phyloP scores from a whole-genome alignment of 2,329 filamentous ascomycete genomes.

The Cytospora chrysosperma region DNA sequence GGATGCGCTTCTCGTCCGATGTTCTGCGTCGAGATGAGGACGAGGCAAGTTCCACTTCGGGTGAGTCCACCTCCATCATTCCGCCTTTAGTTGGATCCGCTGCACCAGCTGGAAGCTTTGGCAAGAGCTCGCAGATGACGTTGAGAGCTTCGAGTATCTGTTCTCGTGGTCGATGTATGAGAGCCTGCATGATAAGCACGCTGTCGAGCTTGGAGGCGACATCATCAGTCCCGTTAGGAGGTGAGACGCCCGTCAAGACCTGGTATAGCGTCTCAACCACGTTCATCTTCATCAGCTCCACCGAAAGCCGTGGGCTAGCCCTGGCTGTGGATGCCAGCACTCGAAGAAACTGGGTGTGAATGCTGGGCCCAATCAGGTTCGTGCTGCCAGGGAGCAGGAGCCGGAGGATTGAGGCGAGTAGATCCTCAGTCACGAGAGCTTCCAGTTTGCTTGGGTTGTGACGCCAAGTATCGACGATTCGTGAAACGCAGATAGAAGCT shows the following conservation, averaged over 20 bases:
- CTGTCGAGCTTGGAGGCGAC: slow-evolving; percentile 87
- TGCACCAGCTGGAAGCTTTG: slow-evolving; percentile 61
- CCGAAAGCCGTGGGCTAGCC: slow-evolving; percentile 81
- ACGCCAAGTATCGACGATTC: slow-evolving; percentile 96
- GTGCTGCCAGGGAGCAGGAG: slow-evolving; percentile 91
- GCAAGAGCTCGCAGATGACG: slow-evolving; percentile 92
- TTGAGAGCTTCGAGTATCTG: slow-evolving; percentile 97
- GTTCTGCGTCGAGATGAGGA: slow-evolving; percentile 52
- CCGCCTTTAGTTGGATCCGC: slow-evolving; percentile 44
- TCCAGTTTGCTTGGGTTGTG: slow-evolving; percentile 85
- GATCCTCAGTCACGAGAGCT: slow-evolving; percentile 83
- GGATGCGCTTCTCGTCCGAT: slow-evolving; percentile 77
- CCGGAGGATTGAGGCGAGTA: slow-evolving; percentile 81
- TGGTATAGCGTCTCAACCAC: slow-evolving; percentile 97
- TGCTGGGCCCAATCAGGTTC: slow-evolving; percentile 88
- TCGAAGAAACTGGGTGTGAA: slow-evolving; percentile 93
- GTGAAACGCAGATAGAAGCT: slow-evolving; percentile 89
- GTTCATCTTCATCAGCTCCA: slow-evolving; percentile 91
- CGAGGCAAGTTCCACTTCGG: slow-evolving; percentile 42
- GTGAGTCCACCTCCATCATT: slow-evolving; percentile 42
- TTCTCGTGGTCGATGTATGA: slow-evolving; percentile 92
- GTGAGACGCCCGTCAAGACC: slow-evolving; percentile 92
- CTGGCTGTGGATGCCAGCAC: slow-evolving; percentile 88
- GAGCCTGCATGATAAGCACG: slow-evolving; percentile 96
- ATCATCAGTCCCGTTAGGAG: slow-evolving; percentile 74